A percentile compares a stretch with the other conserved stretches of the same genome.
Conservation (phyloP, 768 basidiomycete genomes). For the Agrocybe praecox region DNA sequence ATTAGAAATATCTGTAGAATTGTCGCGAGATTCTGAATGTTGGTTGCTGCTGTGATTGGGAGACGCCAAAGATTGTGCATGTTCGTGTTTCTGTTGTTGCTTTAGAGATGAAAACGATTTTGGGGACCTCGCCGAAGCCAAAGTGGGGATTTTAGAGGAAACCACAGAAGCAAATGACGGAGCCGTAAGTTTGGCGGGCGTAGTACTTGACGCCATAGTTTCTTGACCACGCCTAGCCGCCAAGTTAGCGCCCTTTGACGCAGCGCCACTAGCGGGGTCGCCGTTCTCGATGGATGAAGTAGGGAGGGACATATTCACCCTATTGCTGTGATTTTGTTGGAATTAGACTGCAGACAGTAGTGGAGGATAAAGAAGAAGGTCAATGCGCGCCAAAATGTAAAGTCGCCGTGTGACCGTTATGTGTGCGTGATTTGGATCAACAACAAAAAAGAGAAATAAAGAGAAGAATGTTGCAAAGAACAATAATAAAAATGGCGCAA, state of each 20-base stretch:
- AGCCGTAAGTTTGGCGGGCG: slow-evolving; percentile 11
- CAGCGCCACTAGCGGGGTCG: background rate
- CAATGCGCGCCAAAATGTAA: slow-evolving; percentile 1
- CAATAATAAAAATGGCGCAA: slow-evolving; percentile 12
- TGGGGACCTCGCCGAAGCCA: slow-evolving; percentile 12
- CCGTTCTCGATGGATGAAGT: slow-evolving; percentile 11
- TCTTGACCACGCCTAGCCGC: background rate
- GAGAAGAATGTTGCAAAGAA: slow-evolving; percentile 11
- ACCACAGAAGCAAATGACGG: slow-evolving; percentile 18
- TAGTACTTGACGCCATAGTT: slow-evolving; percentile 3
- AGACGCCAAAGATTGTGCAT: slow-evolving; percentile 13
- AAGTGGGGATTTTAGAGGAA: slow-evolving; percentile 5
- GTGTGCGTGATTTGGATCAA: slow-evolving; percentile 13
- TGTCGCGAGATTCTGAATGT: background rate
- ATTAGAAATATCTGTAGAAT: slow-evolving; percentile 3
- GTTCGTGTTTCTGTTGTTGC: slow-evolving; percentile 19
- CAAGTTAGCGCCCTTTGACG: background rate
- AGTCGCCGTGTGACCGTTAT: slow-evolving; percentile 11
- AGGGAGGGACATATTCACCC: slow-evolving; percentile 15
- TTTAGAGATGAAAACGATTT: slow-evolving; percentile 11
- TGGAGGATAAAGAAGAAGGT: background rate
- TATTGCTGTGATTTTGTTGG: slow-evolving; percentile 9
- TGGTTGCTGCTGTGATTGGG: slow-evolving; percentile 1
- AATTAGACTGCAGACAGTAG: slow-evolving; percentile 12
- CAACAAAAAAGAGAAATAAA: slow-evolving; percentile 4